Percentiles rank a stretch among this genome's conserved stretches.
Conservation (phyloP, 495 filamentous ascomycete species). For the Aspergillus panamensis region DNA sequence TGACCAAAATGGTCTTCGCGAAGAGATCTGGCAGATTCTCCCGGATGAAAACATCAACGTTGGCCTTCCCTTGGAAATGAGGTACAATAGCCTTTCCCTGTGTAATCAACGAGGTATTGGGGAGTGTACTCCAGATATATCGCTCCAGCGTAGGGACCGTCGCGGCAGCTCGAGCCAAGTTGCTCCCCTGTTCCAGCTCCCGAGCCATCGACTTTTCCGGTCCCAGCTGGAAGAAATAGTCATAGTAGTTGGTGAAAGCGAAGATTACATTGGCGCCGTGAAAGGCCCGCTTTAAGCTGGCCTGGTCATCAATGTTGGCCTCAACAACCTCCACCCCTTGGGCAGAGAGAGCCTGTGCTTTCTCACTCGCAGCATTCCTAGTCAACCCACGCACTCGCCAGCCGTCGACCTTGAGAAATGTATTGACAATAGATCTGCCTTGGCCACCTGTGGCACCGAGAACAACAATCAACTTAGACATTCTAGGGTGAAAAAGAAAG, state of each 20-base stretch:
- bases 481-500: no score
- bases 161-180: constrained; percentile 40
- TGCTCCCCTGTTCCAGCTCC: constrained; percentile 36
- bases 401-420: background rate
- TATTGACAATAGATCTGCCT: background rate
- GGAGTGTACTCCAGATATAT: constrained; percentile 46
- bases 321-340: constrained; percentile 1
- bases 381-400: background rate
- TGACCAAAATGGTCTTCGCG: constrained; percentile 1
- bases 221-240: background rate
- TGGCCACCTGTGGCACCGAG: constrained; percentile 1
- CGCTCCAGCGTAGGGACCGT: constrained; percentile 38
- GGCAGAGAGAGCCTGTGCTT: background rate
- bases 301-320: constrained; percentile 1
- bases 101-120: constrained; percentile 23
- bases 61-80: constrained; percentile 29
- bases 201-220: constrained; percentile 20
- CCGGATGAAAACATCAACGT: constrained; percentile 28
- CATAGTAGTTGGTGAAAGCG: constrained; percentile 2
- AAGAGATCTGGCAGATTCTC: constrained; percentile 18
- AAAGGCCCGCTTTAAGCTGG: background rate
- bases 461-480: background rate
- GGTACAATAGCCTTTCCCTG: constrained; percentile 22
- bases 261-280: constrained; percentile 1
- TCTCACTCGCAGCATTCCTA: background rate